These are phyloP conservation scores for Angomonas deanei DNA, from an alignment of 208 protist species.

Conservation along the genomic window DNA sequence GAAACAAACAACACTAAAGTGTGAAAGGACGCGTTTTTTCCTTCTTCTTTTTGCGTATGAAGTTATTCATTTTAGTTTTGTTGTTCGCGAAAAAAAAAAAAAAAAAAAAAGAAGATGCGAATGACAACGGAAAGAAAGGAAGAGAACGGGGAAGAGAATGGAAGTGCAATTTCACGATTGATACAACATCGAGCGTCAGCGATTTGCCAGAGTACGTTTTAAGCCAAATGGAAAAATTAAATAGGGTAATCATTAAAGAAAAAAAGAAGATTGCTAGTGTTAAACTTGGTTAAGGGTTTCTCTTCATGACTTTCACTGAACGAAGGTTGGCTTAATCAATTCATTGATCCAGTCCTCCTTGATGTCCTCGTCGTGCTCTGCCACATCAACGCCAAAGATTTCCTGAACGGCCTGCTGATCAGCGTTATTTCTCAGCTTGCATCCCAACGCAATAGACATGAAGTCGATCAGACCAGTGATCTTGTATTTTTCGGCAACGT, in stretches of 20 bases:
- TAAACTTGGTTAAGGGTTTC: no score
- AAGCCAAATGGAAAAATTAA: no score
- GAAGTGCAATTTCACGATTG: no score
- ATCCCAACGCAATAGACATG: slow-evolving; percentile 60
- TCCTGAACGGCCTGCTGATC: neutral
- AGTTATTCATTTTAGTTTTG: neutral
- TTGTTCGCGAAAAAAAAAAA: slow-evolving; percentile 9
- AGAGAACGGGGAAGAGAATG: neutral
- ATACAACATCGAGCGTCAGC: no score
- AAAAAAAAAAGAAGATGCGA: no score
- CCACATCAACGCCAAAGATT: neutral
- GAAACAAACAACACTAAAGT: no score
- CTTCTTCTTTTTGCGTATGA: no score
- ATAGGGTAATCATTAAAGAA: no score
- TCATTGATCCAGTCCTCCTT: slow-evolving; percentile 48
- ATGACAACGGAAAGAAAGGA: slow-evolving; percentile 3
- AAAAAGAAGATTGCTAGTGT: no score
- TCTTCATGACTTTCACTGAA: no score
- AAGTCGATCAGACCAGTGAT: slow-evolving; percentile 73
- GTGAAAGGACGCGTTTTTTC: no score
- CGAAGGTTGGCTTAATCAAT: slow-evolving; percentile 28
- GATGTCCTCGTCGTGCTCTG: neutral
- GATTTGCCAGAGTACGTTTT: no score
- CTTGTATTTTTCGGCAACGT: slow-evolving; percentile 61
- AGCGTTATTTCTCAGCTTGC: slow-evolving; percentile 50